Percentiles rank a stretch among this genome's conserved stretches.
Evolutionary conservation across 805 yeast genomes (phyloP).

Genomic region (Sugiyamaella floridensis): DNA sequence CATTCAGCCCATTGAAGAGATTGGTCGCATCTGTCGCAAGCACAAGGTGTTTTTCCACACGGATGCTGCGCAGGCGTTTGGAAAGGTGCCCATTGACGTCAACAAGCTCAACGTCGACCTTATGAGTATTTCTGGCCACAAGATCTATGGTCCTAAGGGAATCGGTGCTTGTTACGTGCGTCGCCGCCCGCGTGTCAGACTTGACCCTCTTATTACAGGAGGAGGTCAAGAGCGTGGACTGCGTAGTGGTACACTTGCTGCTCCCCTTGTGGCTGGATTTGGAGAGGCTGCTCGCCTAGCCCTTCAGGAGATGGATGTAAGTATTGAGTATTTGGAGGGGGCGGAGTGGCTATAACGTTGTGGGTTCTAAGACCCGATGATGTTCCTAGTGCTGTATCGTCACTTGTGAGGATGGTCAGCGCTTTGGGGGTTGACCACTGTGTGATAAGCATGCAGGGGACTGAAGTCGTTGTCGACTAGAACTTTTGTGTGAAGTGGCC

Average conservation of each 20-base stretch:
- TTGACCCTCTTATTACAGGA: constrained; percentile 91
- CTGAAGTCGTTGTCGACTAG: background rate
- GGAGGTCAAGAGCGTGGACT: constrained; percentile 99
- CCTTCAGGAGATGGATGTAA: constrained; percentile 51
- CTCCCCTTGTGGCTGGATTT: constrained; percentile 92
- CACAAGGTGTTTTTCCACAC: constrained; percentile 94
- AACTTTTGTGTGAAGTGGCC: too few relatives aligned
- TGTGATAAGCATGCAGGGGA: constrained; percentile 5
- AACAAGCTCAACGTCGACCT: constrained; percentile 88
- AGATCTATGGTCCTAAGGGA: constrained; percentile 97
- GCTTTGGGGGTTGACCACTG: too few relatives aligned
- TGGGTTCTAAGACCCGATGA: background rate
- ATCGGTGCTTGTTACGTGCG: constrained; percentile 92
- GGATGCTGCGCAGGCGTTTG: constrained; percentile 96
- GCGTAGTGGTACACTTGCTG: constrained; percentile 93
- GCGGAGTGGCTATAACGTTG: background rate
- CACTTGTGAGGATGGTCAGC: background rate
- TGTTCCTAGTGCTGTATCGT: background rate
- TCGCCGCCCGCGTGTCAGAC: constrained; percentile 96
- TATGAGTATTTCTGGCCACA: constrained; percentile 91
- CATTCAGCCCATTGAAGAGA: constrained; percentile 90
- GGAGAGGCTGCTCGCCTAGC: constrained; percentile 95
- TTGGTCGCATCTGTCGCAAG: constrained; percentile 78
- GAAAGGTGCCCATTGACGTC: constrained; percentile 88
- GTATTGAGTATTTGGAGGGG: background rate